phyloP scores from a whole-genome alignment of 768 basidiomycete genomes.

The Cyclocybe cylindracea region DNA sequence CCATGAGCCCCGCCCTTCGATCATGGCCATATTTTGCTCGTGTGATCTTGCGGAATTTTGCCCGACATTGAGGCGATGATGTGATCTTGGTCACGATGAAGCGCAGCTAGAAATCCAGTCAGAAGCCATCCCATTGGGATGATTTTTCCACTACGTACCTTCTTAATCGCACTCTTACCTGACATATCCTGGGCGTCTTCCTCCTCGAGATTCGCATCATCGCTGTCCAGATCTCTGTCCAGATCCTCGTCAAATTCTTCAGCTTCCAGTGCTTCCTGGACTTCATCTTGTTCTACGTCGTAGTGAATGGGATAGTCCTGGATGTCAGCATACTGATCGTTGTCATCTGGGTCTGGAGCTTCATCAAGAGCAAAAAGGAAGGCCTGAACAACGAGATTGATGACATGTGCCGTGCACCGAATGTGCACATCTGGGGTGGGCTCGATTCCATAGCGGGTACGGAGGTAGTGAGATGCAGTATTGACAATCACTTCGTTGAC shows the following conservation, averaged over 20 bases:
- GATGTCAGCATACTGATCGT: constrained; percentile 24
- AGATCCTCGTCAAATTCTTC: constrained; percentile 13
- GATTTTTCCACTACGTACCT: constrained; percentile 4
- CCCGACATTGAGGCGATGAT: constrained; percentile 29
- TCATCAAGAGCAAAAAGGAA: constrained; percentile 23
- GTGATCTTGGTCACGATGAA: constrained; percentile 30
- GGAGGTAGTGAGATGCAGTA: constrained; percentile 16
- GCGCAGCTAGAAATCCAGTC: constrained; percentile 21
- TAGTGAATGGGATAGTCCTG: constrained; percentile 32
- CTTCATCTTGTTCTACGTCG: constrained; percentile 22
- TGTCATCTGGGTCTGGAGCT: constrained; percentile 22
- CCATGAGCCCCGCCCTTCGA: constrained; percentile 20
- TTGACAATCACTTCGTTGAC: constrained; percentile 31
- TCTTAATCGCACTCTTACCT: constrained; percentile 15
- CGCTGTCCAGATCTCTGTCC: constrained; percentile 1
- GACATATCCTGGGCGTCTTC: constrained; percentile 12
- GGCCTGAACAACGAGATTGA: constrained; percentile 37
- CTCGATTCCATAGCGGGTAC: constrained; percentile 24
- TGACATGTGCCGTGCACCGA: constrained; percentile 32
- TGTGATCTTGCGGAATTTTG: constrained; percentile 19
- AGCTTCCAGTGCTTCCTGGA: constrained; percentile 17
- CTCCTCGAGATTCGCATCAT: constrained; percentile 3
- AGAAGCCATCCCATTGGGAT: not conserved
- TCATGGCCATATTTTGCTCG: constrained; percentile 10
- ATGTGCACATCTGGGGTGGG: constrained; percentile 30